A percentile compares a stretch with the other conserved stretches of the same genome.
Evolutionary conservation across 352 stramenopile genomes (phyloP).

Genomic region (Globisporangium spiculum): DNA sequence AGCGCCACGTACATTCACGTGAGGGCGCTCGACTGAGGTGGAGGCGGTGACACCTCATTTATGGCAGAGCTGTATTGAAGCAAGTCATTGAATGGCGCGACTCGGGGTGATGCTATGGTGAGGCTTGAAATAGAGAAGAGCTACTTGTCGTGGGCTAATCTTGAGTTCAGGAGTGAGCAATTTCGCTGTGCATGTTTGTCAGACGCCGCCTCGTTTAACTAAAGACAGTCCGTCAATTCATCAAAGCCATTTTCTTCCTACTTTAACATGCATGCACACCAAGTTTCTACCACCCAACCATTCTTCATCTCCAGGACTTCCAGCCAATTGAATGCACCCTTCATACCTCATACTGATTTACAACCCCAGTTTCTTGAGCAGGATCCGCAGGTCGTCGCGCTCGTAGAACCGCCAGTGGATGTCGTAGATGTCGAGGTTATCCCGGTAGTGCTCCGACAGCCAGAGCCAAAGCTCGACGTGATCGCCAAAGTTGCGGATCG

Average conservation of each 20-base stretch:
- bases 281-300: not conserved
- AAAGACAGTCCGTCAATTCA: not conserved
- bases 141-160: too few relatives aligned
- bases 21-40: too few relatives aligned
- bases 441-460: slow-evolving; percentile 9
- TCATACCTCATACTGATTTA: not conserved
- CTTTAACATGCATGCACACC: not conserved
- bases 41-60: too few relatives aligned
- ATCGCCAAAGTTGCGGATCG: slow-evolving; percentile 13
- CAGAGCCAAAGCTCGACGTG: slow-evolving; percentile 11
- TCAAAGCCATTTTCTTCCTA: not conserved
- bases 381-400: slow-evolving; percentile 4
- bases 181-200: too few relatives aligned
- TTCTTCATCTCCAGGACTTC: too few relatives aligned
- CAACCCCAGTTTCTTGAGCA: slow-evolving; percentile 11
- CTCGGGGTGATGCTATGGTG: too few relatives aligned
- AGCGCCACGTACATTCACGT: too few relatives aligned
- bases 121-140: too few relatives aligned
- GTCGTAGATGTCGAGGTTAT: slow-evolving; percentile 5
- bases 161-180: too few relatives aligned
- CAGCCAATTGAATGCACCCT: not conserved
- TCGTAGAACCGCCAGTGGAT: slow-evolving; percentile 14
- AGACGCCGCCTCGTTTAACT: too few relatives aligned
- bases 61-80: too few relatives aligned
- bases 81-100: too few relatives aligned